Evolutionary conservation across 495 filamentous ascomycete genomes (phyloP).

Genomic region (Annulohypoxylon bovei): DNA sequence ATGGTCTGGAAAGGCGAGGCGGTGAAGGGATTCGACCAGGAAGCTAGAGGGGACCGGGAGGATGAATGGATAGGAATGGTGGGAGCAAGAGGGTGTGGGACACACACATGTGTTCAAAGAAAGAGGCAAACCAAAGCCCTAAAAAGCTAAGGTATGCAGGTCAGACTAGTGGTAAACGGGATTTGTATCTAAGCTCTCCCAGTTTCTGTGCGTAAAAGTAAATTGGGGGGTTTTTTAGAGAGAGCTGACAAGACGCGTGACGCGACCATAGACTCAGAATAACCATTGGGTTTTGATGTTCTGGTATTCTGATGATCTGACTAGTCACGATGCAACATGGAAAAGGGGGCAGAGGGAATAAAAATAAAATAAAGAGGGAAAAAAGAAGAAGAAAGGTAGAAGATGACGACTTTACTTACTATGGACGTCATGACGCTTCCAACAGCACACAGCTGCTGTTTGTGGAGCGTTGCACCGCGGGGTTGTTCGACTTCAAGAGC

Average conservation of each 20-base stretch:
- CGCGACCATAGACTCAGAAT: constrained; percentile 11
- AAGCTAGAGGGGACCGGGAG: constrained; percentile 9
- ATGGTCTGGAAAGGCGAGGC: constrained; percentile 41
- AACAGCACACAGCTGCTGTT: constrained; percentile 11
- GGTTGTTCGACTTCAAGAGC: constrained; percentile 9
- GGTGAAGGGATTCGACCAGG: constrained; percentile 36
- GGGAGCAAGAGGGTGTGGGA: constrained; percentile 35
- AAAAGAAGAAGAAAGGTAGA: constrained; percentile 2
- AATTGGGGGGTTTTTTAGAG: constrained; percentile 9
- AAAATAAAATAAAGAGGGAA: constrained; percentile 3
- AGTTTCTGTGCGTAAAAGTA: neutral
- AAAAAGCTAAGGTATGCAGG: constrained; percentile 33
- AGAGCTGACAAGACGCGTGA: constrained; percentile 23
- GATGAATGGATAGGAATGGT: constrained; percentile 23
- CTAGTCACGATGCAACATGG: constrained; percentile 7
- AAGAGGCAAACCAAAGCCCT: constrained; percentile 27
- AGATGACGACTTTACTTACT: constrained; percentile 47
- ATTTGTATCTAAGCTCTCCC: constrained; percentile 12
- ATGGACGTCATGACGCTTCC: constrained; percentile 57
- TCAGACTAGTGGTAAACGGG: constrained; percentile 31
- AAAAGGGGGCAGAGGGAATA: constrained; percentile 10
- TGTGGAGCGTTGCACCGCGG: constrained; percentile 42
- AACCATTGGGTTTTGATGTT: constrained; percentile 5
- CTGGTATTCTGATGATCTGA: neutral
- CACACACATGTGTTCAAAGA: constrained; percentile 28